Evolutionary conservation across 2,329 filamentous ascomycete genomes (phyloP).

Genomic region (Xylaria sp.): DNA sequence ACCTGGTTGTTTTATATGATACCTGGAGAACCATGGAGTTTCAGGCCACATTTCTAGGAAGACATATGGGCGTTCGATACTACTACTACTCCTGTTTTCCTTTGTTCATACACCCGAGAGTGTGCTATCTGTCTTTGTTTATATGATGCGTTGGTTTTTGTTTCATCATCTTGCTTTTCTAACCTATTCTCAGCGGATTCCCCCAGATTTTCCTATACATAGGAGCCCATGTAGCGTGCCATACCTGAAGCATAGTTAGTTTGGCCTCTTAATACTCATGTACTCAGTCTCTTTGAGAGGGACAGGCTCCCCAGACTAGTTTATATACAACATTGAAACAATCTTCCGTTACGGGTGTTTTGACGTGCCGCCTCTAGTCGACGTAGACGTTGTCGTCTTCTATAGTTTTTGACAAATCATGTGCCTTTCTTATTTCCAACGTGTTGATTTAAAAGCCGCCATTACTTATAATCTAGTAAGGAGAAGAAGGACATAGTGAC

Average conservation of each 20-base stretch:
- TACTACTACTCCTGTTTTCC: conserved; percentile 3
- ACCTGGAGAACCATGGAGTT: conserved; percentile 38
- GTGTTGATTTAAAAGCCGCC: no score
- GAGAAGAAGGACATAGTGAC: no score
- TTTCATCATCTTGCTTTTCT: background rate
- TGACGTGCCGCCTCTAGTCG: no score
- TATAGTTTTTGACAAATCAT: no score
- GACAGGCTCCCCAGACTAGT: conserved; percentile 21
- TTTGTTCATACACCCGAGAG: conserved; percentile 12
- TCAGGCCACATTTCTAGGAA: conserved; percentile 19
- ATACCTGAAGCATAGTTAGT: conserved; percentile 29
- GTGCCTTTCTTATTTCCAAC: no score
- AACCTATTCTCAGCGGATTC: background rate
- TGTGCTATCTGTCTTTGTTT: background rate
- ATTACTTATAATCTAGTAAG: no score
- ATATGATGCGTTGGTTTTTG: background rate
- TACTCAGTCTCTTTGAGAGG: conserved; percentile 20
- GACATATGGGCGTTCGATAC: conserved; percentile 16
- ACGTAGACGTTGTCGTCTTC: no score
- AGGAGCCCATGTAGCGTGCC: conserved; percentile 40
- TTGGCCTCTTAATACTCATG: conserved; percentile 34
- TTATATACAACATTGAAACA: conserved; percentile 19
- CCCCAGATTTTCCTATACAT: conserved; percentile 18
- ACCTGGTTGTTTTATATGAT: conserved; percentile 36
- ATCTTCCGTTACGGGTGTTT: no score